Evolutionary conservation across 768 basidiomycete genomes (phyloP), one percentile per base, ranked within the genome.

Genomic region (Panaeolus papilionaceus): DNA sequence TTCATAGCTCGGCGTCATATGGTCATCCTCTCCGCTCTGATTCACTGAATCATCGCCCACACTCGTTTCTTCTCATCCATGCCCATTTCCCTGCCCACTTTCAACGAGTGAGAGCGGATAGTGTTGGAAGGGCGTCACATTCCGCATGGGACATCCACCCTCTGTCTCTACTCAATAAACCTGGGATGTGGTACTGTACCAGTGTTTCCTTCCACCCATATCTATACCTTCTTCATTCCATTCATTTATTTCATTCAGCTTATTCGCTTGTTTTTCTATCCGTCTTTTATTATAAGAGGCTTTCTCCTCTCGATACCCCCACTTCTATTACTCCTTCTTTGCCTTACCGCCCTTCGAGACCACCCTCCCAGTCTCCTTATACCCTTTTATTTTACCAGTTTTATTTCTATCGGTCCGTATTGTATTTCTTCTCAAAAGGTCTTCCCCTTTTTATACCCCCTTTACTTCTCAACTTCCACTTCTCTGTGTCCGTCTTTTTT

Each of bases 21-120:
- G 23, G 23, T 23, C 39, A 40, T 23, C 23, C 20, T 23, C 20
- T 23, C 1, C 47, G 47, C 47, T 49, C 47, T 49, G 47, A 23
- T 49, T 49, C 47, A 49, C 23, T 14, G 20, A 49, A 49, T 49
- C 47, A 49, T 49, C 47, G 47, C 47, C 47, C 47, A 49, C 47
- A 1, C 20, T 49, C 47, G 20, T 49, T 49, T 49, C 47, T 23
- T 49, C 20, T 3, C 47, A 7, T 49, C 20, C 8, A 23, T 18
- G 14, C 16, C 11, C 18, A 3, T 44, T 16, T 44, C 16, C 42
- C 16, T 16, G 14, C 5, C 12, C 42, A 44, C 42, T 23, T 23
- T 23, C 23, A 23, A 23, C 23, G 23, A 23, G 23, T 33, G 33
- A 33, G 33, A 33, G 33, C 33, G 2, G 3, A 44, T 14, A 1